Evolutionary conservation across 1,284 basidiomycete genomes (phyloP), one percentile per base, ranked within the genome.

Genomic region (Bondarzewia mesenterica): DNA sequence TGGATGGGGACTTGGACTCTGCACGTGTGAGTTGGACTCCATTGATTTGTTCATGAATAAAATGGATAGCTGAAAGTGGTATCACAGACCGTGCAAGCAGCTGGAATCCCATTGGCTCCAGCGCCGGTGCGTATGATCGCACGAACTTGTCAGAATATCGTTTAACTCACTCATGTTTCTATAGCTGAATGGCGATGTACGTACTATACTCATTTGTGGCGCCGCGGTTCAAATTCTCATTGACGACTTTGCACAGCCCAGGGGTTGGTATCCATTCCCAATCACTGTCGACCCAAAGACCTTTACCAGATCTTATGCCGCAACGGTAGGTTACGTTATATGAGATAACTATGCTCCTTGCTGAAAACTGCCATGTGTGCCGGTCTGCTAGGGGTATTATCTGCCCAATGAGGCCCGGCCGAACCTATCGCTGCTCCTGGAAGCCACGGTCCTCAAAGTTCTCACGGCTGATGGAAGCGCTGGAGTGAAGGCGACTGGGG

Each of bases 321-420:
- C 38, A 18, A 47, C 22, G 7, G 46, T 47, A 27, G 10, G 37
- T 40, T 16, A n/a, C n/a, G n/a, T n/a, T n/a, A n/a, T n/a, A n/a
- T n/a, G n/a, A n/a, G n/a, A n/a, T n/a, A n/a, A n/a, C n/a, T n/a
- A n/a, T n/a, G n/a, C n/a, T n/a, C n/a, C n/a, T 10, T 5, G 29
- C 29, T 32, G 29, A 32, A 32, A 10, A n/a, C 29, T 3, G 29
- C 2, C 8, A 10, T 32, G 29, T 5, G 29, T 5, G 29, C 29
- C n/a, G n/a, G n/a, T n/a, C n/a, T n/a, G n/a, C n/a, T n/a, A 32
- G 46, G 46, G 35, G 2, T 47, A 47, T 25, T 47, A 32, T 12
- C 14, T 29, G 16, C 46, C 46, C 18, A 37, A 37, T 7, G 18
- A 25, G 25, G 38, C 37, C 8, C 37, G 46, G 8, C 20, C 20